phyloP scores from a whole-genome alignment of 176 grass and related monocot species.

The Dendrocalamus sinicus region DNA sequence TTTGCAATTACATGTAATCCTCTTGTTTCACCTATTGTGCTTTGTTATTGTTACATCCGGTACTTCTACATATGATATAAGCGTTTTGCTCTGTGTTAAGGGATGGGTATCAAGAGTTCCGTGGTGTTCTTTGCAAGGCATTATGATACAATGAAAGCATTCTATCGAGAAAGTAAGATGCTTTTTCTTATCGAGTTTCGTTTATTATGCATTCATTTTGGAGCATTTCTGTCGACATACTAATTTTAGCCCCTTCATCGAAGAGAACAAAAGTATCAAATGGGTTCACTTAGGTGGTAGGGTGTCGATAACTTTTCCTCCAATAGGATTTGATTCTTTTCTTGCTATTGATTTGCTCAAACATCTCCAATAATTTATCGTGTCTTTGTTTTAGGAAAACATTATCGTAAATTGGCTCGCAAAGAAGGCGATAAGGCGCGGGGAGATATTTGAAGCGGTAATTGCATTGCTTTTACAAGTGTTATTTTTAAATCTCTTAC shows the following conservation, averaged over 20 bases:
- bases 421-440: slow-evolving; percentile 73
- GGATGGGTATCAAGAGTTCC: slow-evolving; percentile 68
- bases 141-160: slow-evolving; percentile 78
- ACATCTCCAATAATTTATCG: not conserved
- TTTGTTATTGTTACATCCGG: slow-evolving; percentile 25
- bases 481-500: slow-evolving; percentile 21
- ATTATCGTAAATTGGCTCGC: slow-evolving; percentile 82
- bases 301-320: not conserved
- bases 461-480: slow-evolving; percentile 1
- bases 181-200: not conserved
- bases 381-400: slow-evolving; percentile 67
- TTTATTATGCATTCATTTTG: not conserved
- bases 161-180: slow-evolving; percentile 77
- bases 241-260: not conserved
- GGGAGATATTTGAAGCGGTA: slow-evolving; percentile 84
- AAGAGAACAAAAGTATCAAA: not conserved
- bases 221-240: not conserved
- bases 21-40: not conserved
- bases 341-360: not conserved
- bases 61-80: slow-evolving; percentile 42
- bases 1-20: not conserved
- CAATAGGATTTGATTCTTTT: not conserved
- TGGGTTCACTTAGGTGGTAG: not conserved
- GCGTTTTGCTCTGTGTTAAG: slow-evolving; percentile 56
- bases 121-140: slow-evolving; percentile 57